Base-by-base conservation (phyloP, 1,284 basidiomycete genomes). In the Coniferiporia sulphurascens region DNA sequence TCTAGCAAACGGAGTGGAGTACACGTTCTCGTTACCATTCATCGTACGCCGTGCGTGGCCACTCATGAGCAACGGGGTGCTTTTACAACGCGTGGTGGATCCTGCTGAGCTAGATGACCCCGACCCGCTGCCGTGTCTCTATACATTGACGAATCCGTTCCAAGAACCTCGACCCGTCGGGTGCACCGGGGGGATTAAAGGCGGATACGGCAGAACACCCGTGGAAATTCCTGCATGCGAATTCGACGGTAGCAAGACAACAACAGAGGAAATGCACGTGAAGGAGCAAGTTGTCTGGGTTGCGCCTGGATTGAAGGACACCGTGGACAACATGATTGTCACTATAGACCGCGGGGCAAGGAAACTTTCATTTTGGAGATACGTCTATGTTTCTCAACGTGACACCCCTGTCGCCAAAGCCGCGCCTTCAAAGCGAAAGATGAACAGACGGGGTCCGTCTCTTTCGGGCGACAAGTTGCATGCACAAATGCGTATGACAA, bases 11-110 rank as follows among this genome's bases (percentile, higher is more conserved):
- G 93, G 93, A 1, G 72, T 83, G 41, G 86, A 91, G 66, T 86
- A 87, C 67, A 87, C 85, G 0, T 85, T 93, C 64, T 82, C 87
- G n/a, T 73, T 95, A 0, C 93, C 93, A 0, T 95, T 94, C 69
- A 78, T 86, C 53, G 85, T 94, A 4, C 80, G 86, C 19, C 79
- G 76, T 58, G 91, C 87, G 1, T 95, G 91, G 91, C 82, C 92
- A 0, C 73, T 93, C 5, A 78, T 78, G 60, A 87, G 87, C 1
- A 82, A 87, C 62, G 91, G 91, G 1, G 78, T 92, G 21, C 76
- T 91, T 70, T 80, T 94, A 44, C 91, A 94, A 68, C 79, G 92
- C n/a, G 80, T 83, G 4, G 73, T 91, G 49, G 86, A 88, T 63
- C 76, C 78, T 2, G 73, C 72, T 15, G 89, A 93, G 68, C 67